Percentiles rank a stretch among this genome's conserved stretches.
Evolutionary conservation across 2,329 filamentous ascomycete genomes (phyloP).

Genomic region (Fusarium ramigenum): DNA sequence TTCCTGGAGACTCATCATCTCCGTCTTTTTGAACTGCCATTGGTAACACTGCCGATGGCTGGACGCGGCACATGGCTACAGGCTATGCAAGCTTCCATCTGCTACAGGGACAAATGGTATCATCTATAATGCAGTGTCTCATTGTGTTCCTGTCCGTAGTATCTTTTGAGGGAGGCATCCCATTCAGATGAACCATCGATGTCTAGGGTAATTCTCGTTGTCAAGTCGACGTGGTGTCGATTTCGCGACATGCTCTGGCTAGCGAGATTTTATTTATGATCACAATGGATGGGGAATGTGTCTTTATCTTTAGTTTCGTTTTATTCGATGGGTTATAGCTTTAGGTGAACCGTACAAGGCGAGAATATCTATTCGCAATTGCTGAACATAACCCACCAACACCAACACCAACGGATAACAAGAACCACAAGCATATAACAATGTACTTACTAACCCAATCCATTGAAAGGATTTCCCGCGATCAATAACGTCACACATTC

Average conservation of each 20-base stretch:
- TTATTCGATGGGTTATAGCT: background rate
- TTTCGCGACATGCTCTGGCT: background rate
- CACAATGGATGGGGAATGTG: background rate
- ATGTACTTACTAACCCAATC: background rate
- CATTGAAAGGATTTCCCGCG: too few relatives aligned
- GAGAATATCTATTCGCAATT: background rate
- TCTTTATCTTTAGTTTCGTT: background rate
- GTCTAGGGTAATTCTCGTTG: slow-evolving; percentile 17
- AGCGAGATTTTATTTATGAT: background rate
- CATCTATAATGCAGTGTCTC: background rate
- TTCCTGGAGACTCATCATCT: slow-evolving; percentile 17
- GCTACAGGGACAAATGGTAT: background rate
- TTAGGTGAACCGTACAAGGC: background rate
- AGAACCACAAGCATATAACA: background rate
- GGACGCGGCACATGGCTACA: slow-evolving; percentile 21
- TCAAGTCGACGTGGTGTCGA: background rate
- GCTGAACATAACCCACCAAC: background rate
- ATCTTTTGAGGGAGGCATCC: background rate
- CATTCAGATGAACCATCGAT: background rate
- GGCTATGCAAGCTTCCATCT: slow-evolving; percentile 24
- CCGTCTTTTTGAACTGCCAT: slow-evolving; percentile 22
- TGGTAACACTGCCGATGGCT: slow-evolving; percentile 25
- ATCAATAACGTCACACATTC: background rate
- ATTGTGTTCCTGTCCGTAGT: background rate
- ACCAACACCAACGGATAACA: background rate